phyloP scores from a whole-genome alignment of 768 basidiomycete species.

The Auricularia cornea region DNA sequence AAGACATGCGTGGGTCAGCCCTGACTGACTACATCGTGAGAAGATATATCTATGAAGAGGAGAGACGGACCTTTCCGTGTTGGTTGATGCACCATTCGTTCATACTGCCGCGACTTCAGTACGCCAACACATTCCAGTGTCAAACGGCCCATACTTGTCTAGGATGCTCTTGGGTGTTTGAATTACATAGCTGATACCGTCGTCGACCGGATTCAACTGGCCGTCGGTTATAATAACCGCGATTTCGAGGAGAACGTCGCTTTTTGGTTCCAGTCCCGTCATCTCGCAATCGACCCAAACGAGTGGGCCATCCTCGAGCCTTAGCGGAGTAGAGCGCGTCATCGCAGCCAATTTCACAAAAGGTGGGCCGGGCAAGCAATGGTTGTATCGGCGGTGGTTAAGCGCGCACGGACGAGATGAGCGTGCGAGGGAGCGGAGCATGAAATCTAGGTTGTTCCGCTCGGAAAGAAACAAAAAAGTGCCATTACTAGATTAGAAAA shows the following conservation, averaged over 20 bases:
- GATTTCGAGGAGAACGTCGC: slow-evolving; percentile 72
- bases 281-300: slow-evolving; percentile 89
- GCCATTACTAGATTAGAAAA: no score
- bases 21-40: slow-evolving; percentile 43
- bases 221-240: slow-evolving; percentile 86
- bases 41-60: not conserved
- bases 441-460: no score
- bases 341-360: not conserved
- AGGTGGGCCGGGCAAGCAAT: no score
- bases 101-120: slow-evolving; percentile 47
- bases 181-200: slow-evolving; percentile 72
- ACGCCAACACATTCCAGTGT: slow-evolving; percentile 1
- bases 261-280: slow-evolving; percentile 63
- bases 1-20: slow-evolving; percentile 73
- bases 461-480: no score
- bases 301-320: slow-evolving; percentile 52
- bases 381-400: no score
- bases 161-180: slow-evolving; percentile 58
- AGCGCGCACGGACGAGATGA: no score
- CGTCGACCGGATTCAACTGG: slow-evolving; percentile 69
- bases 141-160: slow-evolving; percentile 46
- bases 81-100: slow-evolving; percentile 79
- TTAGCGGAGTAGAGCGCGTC: slow-evolving; percentile 23
- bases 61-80: slow-evolving; percentile 54
- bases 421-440: no score